Conservation (phyloP, 257 asterid species). For the Thymus quinquecostatus region DNA sequence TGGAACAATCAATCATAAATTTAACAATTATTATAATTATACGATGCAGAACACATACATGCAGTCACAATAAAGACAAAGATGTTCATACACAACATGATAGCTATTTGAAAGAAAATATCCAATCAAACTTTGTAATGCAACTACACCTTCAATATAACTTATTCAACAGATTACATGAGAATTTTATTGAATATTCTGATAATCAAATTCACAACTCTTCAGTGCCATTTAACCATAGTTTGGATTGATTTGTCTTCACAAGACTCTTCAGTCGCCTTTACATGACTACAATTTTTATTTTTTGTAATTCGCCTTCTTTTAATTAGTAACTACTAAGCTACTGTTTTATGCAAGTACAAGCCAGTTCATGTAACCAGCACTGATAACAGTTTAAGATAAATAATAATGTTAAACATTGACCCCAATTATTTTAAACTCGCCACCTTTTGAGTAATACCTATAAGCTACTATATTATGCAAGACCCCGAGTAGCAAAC, state of each 20-base stretch:
- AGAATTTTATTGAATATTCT: neutral
- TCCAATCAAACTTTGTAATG: slow-evolving; percentile 7
- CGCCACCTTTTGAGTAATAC: neutral
- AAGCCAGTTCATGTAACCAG: neutral
- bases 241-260: neutral
- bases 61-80: neutral
- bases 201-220: neutral
- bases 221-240: neutral
- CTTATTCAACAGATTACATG: slow-evolving; percentile 3
- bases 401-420: too few species aligned
- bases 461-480: neutral
- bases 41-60: too few species aligned
- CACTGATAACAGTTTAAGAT: too few species aligned
- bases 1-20: too few species aligned
- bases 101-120: neutral
- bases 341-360: neutral
- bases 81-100: neutral
- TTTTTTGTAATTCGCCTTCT: neutral
- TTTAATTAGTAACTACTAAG: neutral
- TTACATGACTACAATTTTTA: too few species aligned
- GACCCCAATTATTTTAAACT: too few species aligned
- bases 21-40: too few species aligned
- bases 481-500: slow-evolving; percentile 2
- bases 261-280: too few species aligned
- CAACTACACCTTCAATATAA: neutral